A percentile compares a stretch with the other conserved stretches of the same genome.
Evolutionary conservation across 257 asterid species (phyloP).

Genomic region (Cinchona pubescens): DNA sequence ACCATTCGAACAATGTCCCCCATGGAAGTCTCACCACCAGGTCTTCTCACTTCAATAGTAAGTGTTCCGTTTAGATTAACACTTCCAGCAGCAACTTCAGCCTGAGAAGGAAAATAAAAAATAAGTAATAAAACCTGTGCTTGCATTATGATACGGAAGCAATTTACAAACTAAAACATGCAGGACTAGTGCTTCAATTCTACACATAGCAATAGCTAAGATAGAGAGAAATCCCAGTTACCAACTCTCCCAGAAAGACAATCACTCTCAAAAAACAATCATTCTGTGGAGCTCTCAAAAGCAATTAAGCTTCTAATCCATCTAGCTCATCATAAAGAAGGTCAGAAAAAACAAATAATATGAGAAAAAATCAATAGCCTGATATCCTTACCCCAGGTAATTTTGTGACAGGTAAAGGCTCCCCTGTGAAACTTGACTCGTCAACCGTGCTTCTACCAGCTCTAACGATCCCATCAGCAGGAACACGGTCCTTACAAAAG

Average conservation of each 20-base stretch:
- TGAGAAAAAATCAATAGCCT: not conserved
- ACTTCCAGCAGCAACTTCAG: constrained; percentile 95
- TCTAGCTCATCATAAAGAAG: not conserved
- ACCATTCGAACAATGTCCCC: constrained; percentile 97
- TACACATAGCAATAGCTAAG: not conserved
- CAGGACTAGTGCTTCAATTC: not conserved
- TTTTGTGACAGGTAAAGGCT: constrained; percentile 89
- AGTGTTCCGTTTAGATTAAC: constrained; percentile 90
- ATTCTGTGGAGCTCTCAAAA: not conserved
- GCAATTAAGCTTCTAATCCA: constrained; percentile 6
- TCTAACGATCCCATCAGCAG: constrained; percentile 93
- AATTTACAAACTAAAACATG: not conserved
- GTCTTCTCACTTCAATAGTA: constrained; percentile 85
- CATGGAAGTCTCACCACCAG: constrained; percentile 96
- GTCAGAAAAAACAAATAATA: constrained; percentile 1
- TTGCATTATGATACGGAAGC: constrained; percentile 16
- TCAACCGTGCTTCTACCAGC: constrained; percentile 96
- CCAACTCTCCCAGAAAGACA: not conserved
- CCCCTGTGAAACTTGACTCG: constrained; percentile 98
- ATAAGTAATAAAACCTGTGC: too few species aligned
- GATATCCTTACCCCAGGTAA: constrained; percentile 87
- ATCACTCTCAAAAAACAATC: not conserved
- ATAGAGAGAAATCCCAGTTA: not conserved
- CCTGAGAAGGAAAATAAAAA: constrained; percentile 46
- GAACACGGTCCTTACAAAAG: constrained; percentile 79